phyloP scores from a whole-genome alignment of 2,329 filamentous ascomycete genomes.

The Fusarium incarnatum region DNA sequence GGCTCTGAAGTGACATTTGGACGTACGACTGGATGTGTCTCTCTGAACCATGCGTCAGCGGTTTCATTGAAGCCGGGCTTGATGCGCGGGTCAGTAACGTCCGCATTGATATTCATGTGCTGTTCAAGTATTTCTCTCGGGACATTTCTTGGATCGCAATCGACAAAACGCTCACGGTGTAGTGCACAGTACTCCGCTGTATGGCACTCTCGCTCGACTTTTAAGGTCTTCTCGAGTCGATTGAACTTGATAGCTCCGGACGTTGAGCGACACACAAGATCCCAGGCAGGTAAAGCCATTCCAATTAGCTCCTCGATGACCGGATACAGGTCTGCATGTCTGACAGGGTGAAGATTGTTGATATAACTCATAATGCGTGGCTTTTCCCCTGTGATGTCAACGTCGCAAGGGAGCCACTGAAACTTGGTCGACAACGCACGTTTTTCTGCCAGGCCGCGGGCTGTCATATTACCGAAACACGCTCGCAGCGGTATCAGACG shows the following conservation, averaged over 20 bases:
- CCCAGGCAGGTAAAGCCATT: constrained; percentile 1
- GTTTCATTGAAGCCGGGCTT: not conserved
- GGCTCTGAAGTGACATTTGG: too few species aligned
- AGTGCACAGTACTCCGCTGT: rapidly evolving
- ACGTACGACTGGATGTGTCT: not conserved
- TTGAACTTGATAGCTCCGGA: not conserved
- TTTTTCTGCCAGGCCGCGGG: too few species aligned
- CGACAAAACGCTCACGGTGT: not conserved
- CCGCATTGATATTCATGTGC: not conserved
- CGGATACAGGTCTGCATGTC: not conserved
- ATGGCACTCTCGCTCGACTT: not conserved
- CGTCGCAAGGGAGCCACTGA: constrained; percentile 11
- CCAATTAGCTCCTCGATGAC: constrained; percentile 2
- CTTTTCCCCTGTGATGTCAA: not conserved
- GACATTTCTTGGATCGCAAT: not conserved
- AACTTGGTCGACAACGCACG: constrained; percentile 1
- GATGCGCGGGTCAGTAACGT: not conserved
- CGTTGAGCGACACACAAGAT: not conserved
- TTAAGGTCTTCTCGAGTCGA: not conserved
- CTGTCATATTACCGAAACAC: too few species aligned
- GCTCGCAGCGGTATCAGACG: too few species aligned
- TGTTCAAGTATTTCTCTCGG: not conserved
- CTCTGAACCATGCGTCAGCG: not conserved
- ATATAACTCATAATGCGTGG: constrained; percentile 6
- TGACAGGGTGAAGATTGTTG: constrained; percentile 12